Percentiles rank a stretch among this genome's conserved stretches.
Evolutionary conservation across 495 filamentous ascomycete genomes (phyloP).

Genomic region (Amniculicola lignicola): DNA sequence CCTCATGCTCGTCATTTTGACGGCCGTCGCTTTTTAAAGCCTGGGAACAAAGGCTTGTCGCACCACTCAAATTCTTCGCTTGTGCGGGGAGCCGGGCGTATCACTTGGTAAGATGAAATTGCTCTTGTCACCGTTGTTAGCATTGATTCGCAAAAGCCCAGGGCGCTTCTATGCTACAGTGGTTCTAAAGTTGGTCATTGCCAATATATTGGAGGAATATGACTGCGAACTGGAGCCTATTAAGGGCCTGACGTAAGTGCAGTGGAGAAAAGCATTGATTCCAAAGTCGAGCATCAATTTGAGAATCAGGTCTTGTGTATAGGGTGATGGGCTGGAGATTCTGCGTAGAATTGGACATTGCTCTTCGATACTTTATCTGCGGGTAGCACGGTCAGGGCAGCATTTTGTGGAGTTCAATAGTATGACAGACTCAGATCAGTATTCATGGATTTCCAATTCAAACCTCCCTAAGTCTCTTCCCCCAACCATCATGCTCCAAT

Average conservation of each 20-base stretch:
- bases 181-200: constrained; percentile 7
- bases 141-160: neutral
- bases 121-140: neutral
- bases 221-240: constrained; percentile 1
- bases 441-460: neutral
- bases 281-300: constrained; percentile 5
- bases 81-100: constrained; percentile 4
- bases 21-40: constrained; percentile 1
- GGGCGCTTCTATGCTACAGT: constrained; percentile 8
- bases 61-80: constrained; percentile 1
- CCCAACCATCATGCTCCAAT: neutral
- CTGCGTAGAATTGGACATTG: neutral
- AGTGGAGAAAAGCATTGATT: constrained; percentile 9
- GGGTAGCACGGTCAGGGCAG: too few species aligned
- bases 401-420: too few species aligned
- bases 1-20: neutral
- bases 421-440: neutral
- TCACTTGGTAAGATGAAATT: constrained; percentile 6
- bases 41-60: neutral
- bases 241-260: neutral
- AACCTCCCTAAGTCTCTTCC: neutral
- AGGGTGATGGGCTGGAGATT: neutral
- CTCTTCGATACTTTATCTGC: too few species aligned
- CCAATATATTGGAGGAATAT: neutral
- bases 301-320: neutral